These are phyloP conservation scores for Arthromyces matolae DNA, from an alignment of 768 basidiomycete species.

Conservation along the genomic window DNA sequence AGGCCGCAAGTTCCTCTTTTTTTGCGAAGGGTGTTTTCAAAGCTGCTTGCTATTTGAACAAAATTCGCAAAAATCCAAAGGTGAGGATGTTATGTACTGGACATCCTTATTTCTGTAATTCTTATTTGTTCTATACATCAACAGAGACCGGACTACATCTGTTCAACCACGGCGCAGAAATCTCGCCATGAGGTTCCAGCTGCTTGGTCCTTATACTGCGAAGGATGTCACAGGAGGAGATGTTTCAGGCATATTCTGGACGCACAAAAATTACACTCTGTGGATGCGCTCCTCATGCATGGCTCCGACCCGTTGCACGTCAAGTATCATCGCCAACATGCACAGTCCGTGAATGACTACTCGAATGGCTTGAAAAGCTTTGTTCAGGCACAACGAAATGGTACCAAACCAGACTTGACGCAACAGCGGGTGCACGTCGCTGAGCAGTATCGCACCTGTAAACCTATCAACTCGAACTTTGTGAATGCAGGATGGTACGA, in stretches of 20 bases:
- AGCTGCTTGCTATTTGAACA: conserved; percentile 27
- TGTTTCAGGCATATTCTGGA: conserved; percentile 39
- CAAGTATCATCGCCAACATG: conserved; percentile 33
- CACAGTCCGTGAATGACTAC: conserved; percentile 18
- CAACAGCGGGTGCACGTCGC: conserved; percentile 46
- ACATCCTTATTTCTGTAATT: too few species aligned
- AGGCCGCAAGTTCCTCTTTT: background rate
- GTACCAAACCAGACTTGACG: conserved; percentile 28
- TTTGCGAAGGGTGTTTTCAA: conserved; percentile 19
- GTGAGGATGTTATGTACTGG: conserved; percentile 4
- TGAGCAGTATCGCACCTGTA: conserved; percentile 43
- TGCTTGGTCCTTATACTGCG: conserved; percentile 32
- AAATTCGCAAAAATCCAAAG: conserved; percentile 15
- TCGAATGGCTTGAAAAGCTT: conserved; percentile 10
- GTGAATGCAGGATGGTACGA: conserved; percentile 67
- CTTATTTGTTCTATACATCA: too few species aligned
- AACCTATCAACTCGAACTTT: conserved; percentile 37
- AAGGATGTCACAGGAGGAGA: conserved; percentile 34
- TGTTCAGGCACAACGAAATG: conserved; percentile 25
- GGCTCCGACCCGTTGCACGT: conserved; percentile 24
- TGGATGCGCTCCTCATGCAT: conserved; percentile 32
- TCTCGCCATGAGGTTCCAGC: conserved; percentile 19
- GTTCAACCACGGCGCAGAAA: conserved; percentile 4
- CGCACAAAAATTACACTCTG: conserved; percentile 33
- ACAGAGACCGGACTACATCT: conserved; percentile 12